Conservation (phyloP, 2,329 filamentous ascomycete species). For the Stagonosporopsis rhizophila region DNA sequence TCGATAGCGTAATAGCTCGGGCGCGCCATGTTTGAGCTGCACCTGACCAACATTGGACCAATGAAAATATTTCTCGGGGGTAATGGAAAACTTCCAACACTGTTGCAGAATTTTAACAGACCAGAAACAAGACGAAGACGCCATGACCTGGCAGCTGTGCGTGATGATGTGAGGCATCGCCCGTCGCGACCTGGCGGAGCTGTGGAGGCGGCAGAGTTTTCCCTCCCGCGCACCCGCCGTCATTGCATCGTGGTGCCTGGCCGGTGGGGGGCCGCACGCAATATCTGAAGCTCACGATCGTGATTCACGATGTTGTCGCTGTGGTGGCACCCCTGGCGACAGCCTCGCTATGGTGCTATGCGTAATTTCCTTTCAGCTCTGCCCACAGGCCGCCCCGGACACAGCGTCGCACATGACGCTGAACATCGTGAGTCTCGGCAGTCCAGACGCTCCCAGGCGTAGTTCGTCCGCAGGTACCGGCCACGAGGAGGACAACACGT, state of each 20-base stretch:
- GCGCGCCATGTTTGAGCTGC: slow-evolving; percentile 25
- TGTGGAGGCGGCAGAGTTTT: slow-evolving; percentile 36
- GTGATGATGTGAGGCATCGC: slow-evolving; percentile 22
- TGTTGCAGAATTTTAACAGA: slow-evolving; percentile 31
- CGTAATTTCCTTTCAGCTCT: slow-evolving; percentile 13
- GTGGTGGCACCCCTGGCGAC: slow-evolving; percentile 13
- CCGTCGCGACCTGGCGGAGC: slow-evolving; percentile 20
- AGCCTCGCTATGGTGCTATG: slow-evolving; percentile 5
- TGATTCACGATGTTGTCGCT: slow-evolving; percentile 14
- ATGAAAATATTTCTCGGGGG: slow-evolving; percentile 34
- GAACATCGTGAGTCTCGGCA: slow-evolving; percentile 41
- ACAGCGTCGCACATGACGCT: slow-evolving; percentile 40
- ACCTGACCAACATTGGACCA: slow-evolving; percentile 30
- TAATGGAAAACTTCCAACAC: slow-evolving; percentile 35
- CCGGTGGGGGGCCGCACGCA: slow-evolving; percentile 10
- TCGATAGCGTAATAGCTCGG: slow-evolving; percentile 42
- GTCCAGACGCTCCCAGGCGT: slow-evolving; percentile 24
- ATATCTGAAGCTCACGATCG: slow-evolving; percentile 12
- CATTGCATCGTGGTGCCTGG: slow-evolving; percentile 20
- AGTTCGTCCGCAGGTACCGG: slow-evolving; percentile 19
- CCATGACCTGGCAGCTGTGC: slow-evolving; percentile 27
- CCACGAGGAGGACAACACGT: slow-evolving; percentile 12
- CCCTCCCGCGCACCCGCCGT: slow-evolving; percentile 20
- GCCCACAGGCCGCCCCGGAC: slow-evolving; percentile 7
- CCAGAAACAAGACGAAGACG: slow-evolving; percentile 23